A percentile compares a stretch with the other conserved stretches of the same genome.
These are phyloP conservation scores for Debaryomycetaceae sp. DNA, from an alignment of 1,139 yeast species.

Conservation along the genomic window DNA sequence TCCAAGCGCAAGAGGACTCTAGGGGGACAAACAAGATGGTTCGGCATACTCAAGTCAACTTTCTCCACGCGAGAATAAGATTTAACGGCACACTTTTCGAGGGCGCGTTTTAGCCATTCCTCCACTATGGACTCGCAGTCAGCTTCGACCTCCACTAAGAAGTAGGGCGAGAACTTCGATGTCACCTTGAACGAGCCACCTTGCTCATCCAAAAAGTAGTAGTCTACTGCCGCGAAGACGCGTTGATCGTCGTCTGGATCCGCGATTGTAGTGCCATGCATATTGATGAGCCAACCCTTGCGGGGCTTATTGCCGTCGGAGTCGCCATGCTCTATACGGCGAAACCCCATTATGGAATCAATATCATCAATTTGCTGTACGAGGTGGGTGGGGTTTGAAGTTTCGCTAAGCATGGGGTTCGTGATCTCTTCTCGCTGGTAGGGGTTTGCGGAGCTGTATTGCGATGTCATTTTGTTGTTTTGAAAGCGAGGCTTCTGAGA, in stretches of 20 bases:
- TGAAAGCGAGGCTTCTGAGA: constrained; percentile 47
- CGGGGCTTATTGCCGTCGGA: constrained; percentile 38
- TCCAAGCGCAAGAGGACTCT: constrained; percentile 54
- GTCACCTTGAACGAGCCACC: constrained; percentile 94
- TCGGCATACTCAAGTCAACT: constrained; percentile 73
- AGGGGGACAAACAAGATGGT: constrained; percentile 74
- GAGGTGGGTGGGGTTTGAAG: constrained; percentile 30
- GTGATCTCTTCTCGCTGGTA: constrained; percentile 17
- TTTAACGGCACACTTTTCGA: constrained; percentile 54
- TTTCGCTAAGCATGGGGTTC: constrained; percentile 33
- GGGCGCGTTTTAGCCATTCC: constrained; percentile 59
- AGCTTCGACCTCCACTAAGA: constrained; percentile 57
- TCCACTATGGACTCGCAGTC: constrained; percentile 76
- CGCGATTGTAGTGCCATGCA: constrained; percentile 63
- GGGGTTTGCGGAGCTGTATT: constrained; percentile 4
- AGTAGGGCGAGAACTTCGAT: constrained; percentile 77
- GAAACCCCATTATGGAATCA: constrained; percentile 79
- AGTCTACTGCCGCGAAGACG: constrained; percentile 68
- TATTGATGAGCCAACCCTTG: constrained; percentile 84
- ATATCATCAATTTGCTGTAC: constrained; percentile 47
- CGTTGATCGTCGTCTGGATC: constrained; percentile 42
- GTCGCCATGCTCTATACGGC: constrained; percentile 58
- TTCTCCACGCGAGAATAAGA: constrained; percentile 43
- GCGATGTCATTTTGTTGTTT: constrained; percentile 23
- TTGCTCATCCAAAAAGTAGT: constrained; percentile 91